Base-by-base conservation (phyloP, 2,329 filamentous ascomycete genomes). In the Neurospora sp. region DNA sequence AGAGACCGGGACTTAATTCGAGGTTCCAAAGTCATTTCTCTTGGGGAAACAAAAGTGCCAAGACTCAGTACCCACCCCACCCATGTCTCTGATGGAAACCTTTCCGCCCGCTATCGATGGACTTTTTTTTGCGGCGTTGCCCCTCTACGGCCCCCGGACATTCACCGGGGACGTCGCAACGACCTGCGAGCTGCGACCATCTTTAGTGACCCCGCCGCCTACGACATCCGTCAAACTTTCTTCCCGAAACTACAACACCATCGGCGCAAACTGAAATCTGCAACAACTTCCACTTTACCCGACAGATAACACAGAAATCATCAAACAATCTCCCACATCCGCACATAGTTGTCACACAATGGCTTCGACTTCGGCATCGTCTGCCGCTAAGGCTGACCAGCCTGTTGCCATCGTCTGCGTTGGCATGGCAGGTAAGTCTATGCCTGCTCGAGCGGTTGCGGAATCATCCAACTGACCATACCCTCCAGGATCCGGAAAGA, bases 371-470 rank as follows among this genome's bases (percentile, higher is more conserved):
- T 62, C 68, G 42, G 69, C 73, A 39, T 71, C 73, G n/a, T 68
- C 73, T 36, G 68, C 70, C 19, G 68, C 40, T 46, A 46, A 70
- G 80, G 80, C 84, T 72, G 76, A 79, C 71, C 81, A 85, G 73
- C 92, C 93, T 52, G 90, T 93, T 66, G 88, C 92, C 72, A 90
- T 99, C 71, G 93, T 98, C 76, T 97, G 94, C 80, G 90, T 99
- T 67, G 96, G 96, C 84, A 98, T 98, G 95, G 96, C 96, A 77
- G 95, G 90, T 90, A 82, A 77, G 83, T 75, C 66, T 68, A 70
- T n/a, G 36, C 40, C 36, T 40, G 13, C 9, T 28, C 46, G 3
- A 28, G 28, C 28, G 28, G 28, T 28, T 28, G 43, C 11, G 2
- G 2, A 52, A 23, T 52, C 11, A 52, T 3, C 1, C 43, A 15